Base-by-base conservation (phyloP, 2,329 filamentous ascomycete genomes). In the Hymenoscyphus salicellus region DNA sequence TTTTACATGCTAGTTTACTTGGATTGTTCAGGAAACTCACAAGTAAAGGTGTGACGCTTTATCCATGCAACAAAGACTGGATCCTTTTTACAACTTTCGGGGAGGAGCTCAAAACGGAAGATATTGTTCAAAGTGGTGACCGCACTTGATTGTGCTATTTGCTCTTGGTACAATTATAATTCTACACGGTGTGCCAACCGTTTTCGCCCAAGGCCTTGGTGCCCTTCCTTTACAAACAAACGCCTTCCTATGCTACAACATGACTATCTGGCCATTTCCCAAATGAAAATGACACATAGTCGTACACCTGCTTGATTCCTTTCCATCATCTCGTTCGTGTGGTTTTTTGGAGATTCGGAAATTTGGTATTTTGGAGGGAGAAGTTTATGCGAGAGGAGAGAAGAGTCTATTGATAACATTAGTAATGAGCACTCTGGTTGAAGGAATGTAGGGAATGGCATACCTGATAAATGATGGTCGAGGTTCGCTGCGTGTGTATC, bases 401-500 rank as follows among this genome's bases (percentile, higher is more conserved):
- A 89, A 81, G 68, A 88, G 82, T 75, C 86, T 88, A 63, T 30
- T 62, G 20, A 32, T 32, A 41, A 55, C 4, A 66, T 78, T 61
- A 77, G 74, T 64, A 64, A 26, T 7, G n/a, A 20, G 52, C 33
- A 10, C 16, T 20, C 20, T 41, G 23, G 49, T 30, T 59, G 55
- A 38, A 14, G 20, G 14, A 55, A 26, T 38, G 49, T 30, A 17
- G 30, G 8, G 1, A 61, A 80, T 23, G 16, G 28, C 67, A 65
- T 79, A 90, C 88, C 87, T 86, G 80, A 91, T 89, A 72, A 91
- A 77, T 56, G 92, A 89, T 63, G 95, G 95, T 77, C 91, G 88
- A 49, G 95, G 95, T 78, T 94, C 90, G 83, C 93, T 98, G 78
- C 91, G 90, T 63, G 94, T 96, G 83, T 97, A 98, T 73, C 94